Base-by-base conservation (phyloP, 2,329 filamentous ascomycete genomes). In the Sarocladium brachiariae region DNA sequence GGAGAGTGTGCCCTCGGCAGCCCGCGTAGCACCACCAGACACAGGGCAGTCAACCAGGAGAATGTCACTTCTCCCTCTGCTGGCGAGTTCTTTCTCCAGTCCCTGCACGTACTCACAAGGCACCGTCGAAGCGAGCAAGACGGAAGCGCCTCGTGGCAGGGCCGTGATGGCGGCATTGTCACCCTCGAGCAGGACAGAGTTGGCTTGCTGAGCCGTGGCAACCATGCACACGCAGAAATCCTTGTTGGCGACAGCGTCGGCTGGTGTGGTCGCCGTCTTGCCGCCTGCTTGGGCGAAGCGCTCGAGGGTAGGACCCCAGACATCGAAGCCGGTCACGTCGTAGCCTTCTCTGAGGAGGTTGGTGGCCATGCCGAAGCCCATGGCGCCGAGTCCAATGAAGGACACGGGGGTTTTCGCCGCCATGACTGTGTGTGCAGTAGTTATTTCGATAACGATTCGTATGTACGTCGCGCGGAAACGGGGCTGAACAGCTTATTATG, bases 361-460 rank as follows among this genome's bases (percentile, higher is more conserved):
- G 53, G 80, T 86, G 55, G 86, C 86, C 86, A 90, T 89, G 62
- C 86, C 86, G 64, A 88, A 86, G 62, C 86, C 86, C 86, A 89
- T 89, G 66, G 86, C 86, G 51, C 86, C 86, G 2, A 90, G 82
- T 71, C 86, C 86, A 55, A 86, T 83, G 67, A 89, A 88, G 56
- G 80, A 77, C 50, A 87, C 57, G 3, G 65, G 61, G 3, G 65
- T 64, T 54, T 71, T 72, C 46, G 61, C 53, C 16, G 64, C 52
- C 58, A 66, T 67, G 24, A 13, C 31, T 11, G 10, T 48, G 30
- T 48, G 21, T 16, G 25, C 11, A 7, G 25, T 9, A 4, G 6
- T 27, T 30, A 13, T 5, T 11, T 45, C 39, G 39, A 30, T 35
- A 31, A 31, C n/a, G n/a, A n/a, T n/a, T n/a, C n/a, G n/a, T n/a